Evolutionary conservation across 2,329 filamentous ascomycete species (phyloP).

Genomic region (Fusarium sp.): DNA sequence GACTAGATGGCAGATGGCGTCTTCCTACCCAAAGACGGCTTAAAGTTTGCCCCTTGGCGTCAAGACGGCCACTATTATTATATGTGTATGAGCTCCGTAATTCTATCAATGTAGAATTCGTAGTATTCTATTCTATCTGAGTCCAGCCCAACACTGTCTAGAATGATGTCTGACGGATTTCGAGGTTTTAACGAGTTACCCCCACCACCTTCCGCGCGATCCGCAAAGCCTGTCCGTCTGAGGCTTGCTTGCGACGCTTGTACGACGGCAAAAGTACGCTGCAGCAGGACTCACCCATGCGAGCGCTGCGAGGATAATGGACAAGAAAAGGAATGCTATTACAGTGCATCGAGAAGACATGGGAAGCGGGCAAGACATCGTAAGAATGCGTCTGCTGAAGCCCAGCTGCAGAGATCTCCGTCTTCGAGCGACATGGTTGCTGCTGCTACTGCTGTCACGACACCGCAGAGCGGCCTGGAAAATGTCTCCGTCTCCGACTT

Average conservation of each 20-base stretch:
- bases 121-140: no score
- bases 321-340: conserved; percentile 21
- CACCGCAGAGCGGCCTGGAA: neutral
- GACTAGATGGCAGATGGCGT: conserved; percentile 4
- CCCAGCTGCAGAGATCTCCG: neutral
- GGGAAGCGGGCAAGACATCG: conserved; percentile 27
- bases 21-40: conserved; percentile 12
- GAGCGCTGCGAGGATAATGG: conserved; percentile 35
- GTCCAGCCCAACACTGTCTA: neutral
- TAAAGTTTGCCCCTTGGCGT: neutral
- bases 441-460: neutral
- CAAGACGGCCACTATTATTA: conserved; percentile 2
- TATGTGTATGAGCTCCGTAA: conserved; percentile 3
- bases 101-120: neutral
- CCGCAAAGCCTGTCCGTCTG: conserved; percentile 24
- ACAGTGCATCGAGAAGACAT: conserved; percentile 27
- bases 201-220: conserved; percentile 1
- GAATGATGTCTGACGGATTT: conserved; percentile 17
- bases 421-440: conserved; percentile 13
- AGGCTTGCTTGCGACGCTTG: conserved; percentile 37
- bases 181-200: conserved; percentile 1
- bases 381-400: conserved; percentile 11
- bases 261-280: conserved; percentile 37
- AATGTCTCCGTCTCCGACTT: conserved; percentile 6
- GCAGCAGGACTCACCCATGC: conserved; percentile 36